These are phyloP conservation scores for Silene uniflora DNA, from an alignment of 148 eudicot species.

Conservation along the genomic window DNA sequence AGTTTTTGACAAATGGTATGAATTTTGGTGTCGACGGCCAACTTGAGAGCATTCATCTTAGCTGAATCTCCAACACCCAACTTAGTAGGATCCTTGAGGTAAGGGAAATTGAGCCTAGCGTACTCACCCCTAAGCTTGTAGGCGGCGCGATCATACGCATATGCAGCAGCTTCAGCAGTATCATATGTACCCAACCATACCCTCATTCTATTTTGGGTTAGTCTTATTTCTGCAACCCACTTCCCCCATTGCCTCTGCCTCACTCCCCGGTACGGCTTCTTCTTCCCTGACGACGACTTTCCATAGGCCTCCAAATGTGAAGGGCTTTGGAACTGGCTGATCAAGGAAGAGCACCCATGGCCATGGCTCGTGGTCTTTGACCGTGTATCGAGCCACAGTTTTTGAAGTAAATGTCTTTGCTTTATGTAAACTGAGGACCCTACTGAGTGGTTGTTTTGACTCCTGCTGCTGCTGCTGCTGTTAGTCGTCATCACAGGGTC, in stretches of 20 bases:
- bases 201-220: conserved; percentile 87
- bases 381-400: conserved; percentile 46
- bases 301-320: conserved; percentile 1
- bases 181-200: conserved; percentile 98
- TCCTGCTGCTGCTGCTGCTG: neutral
- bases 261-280: conserved; percentile 84
- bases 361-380: conserved; percentile 19
- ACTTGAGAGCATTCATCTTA: conserved; percentile 51
- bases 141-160: conserved; percentile 90
- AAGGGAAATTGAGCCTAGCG: conserved; percentile 74
- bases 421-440: conserved; percentile 74
- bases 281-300: conserved; percentile 31
- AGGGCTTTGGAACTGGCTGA: conserved; percentile 20
- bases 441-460: conserved; percentile 29
- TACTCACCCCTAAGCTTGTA: conserved; percentile 88
- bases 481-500: conserved; percentile 21
- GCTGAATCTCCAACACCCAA: conserved; percentile 50
- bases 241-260: conserved; percentile 98
- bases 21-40: conserved; percentile 75
- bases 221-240: conserved; percentile 96
- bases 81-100: conserved; percentile 45
- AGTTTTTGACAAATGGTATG: conserved; percentile 63
- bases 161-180: conserved; percentile 94
- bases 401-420: conserved; percentile 65
- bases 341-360: conserved; percentile 14